phyloP scores from a whole-genome alignment of 495 filamentous ascomycete species.

The Hypoxylon subgilvum region DNA sequence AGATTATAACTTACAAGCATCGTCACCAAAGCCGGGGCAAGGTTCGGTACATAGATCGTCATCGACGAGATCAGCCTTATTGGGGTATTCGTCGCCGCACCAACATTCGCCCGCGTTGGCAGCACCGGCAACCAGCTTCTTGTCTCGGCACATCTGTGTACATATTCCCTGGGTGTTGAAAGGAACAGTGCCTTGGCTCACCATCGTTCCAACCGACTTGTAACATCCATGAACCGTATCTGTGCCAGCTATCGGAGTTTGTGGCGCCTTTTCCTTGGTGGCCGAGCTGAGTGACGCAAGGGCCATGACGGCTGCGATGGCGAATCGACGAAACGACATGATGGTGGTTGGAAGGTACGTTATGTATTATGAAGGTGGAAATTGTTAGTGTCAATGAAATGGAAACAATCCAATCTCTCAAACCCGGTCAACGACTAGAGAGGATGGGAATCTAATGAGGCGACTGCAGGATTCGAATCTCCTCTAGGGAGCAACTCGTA shows the following conservation, averaged over 20 bases:
- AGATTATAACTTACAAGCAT: slow-evolving; percentile 62
- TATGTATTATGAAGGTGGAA: slow-evolving; percentile 1
- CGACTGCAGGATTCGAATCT: slow-evolving; percentile 13
- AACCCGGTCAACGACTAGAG: slow-evolving; percentile 39
- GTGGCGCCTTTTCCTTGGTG: slow-evolving; percentile 18
- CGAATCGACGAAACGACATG: slow-evolving; percentile 37
- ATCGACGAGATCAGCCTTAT: slow-evolving; percentile 50
- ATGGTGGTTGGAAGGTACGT: slow-evolving; percentile 2
- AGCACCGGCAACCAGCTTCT: slow-evolving; percentile 22
- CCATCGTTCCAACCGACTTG: slow-evolving; percentile 35
- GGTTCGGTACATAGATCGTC: slow-evolving; percentile 59
- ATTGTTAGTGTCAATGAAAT: slow-evolving; percentile 1
- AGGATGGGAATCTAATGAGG: slow-evolving; percentile 24
- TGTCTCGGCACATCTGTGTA: slow-evolving; percentile 15
- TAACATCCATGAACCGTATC: slow-evolving; percentile 43
- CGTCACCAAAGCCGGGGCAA: slow-evolving; percentile 60
- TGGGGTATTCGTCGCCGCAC: slow-evolving; percentile 67
- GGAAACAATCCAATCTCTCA: slow-evolving; percentile 25
- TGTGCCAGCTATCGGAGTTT: slow-evolving; percentile 20
- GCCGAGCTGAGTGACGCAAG: slow-evolving; percentile 19
- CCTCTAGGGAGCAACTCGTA: slow-evolving; percentile 20
- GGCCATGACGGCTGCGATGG: slow-evolving; percentile 37
- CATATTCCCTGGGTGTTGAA: slow-evolving; percentile 40
- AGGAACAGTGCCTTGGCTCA: background rate
- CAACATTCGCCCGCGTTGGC: slow-evolving; percentile 55